Conservation (phyloP, 345 rosid genomes). For the Carallia pectinifolia region DNA sequence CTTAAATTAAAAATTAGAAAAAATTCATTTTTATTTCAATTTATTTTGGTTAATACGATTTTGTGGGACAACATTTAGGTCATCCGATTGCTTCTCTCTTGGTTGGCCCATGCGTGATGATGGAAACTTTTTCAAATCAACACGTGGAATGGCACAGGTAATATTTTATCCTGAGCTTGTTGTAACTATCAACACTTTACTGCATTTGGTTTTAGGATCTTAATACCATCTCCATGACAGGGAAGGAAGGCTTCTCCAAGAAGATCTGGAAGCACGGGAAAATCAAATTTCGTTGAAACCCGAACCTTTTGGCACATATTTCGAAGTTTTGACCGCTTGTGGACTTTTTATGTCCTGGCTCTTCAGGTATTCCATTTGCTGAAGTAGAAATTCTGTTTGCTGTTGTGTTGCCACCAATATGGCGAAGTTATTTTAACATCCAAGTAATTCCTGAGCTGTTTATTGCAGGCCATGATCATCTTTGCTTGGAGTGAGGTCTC, state of each 20-base stretch:
- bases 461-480: slow-evolving; percentile 75
- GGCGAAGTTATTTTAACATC: background rate
- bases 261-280: slow-evolving; percentile 70
- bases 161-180: slow-evolving; percentile 22
- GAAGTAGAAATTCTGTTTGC: background rate
- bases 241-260: slow-evolving; percentile 51
- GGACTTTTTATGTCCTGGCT: slow-evolving; percentile 89
- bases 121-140: slow-evolving; percentile 88
- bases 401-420: slow-evolving; percentile 4
- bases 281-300: slow-evolving; percentile 88
- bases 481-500: slow-evolving; percentile 71
- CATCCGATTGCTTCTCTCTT: slow-evolving; percentile 93
- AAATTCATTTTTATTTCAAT: slow-evolving; percentile 4
- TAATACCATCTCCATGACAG: slow-evolving; percentile 35
- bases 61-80: slow-evolving; percentile 46
- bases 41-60: slow-evolving; percentile 15
- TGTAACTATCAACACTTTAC: background rate
- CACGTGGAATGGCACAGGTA: slow-evolving; percentile 51
- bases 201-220: slow-evolving; percentile 16
- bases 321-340: slow-evolving; percentile 87
- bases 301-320: slow-evolving; percentile 96
- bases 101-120: slow-evolving; percentile 99
- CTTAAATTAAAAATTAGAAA: slow-evolving; percentile 6
- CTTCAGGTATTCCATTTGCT: slow-evolving; percentile 58
- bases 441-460: slow-evolving; percentile 17